Percentiles rank a stretch among this genome's conserved stretches.
phyloP scores from a whole-genome alignment of 768 basidiomycete species.

The Russula vinacea region DNA sequence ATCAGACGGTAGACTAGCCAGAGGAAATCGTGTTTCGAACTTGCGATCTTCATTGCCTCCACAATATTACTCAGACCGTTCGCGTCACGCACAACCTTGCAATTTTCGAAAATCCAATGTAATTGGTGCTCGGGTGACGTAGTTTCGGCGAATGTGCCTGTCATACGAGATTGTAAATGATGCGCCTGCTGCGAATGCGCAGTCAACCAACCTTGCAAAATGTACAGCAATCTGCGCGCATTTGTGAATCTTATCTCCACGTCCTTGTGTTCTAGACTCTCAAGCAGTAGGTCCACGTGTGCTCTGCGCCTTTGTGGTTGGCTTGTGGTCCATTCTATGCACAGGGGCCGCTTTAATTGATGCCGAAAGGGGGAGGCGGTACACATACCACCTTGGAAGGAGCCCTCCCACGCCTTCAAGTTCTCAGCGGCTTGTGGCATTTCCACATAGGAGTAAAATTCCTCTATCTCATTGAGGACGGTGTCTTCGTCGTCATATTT shows the following conservation, averaged over 20 bases:
- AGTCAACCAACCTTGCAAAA: conserved; percentile 72
- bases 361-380: conserved; percentile 4
- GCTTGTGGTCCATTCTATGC: conserved; percentile 76
- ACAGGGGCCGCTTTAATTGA: conserved; percentile 27
- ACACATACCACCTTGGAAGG: conserved; percentile 68
- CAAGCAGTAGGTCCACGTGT: conserved; percentile 76
- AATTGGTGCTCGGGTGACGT: conserved; percentile 91
- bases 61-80: conserved; percentile 83
- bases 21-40: conserved; percentile 78
- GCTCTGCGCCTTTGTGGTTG: conserved; percentile 58
- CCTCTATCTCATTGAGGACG: conserved; percentile 92
- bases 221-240: conserved; percentile 82
- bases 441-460: conserved; percentile 97
- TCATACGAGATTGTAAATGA: conserved; percentile 10
- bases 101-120: conserved; percentile 94
- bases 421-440: conserved; percentile 88
- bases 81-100: conserved; percentile 75
- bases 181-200: conserved; percentile 13
- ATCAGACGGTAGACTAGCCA: conserved; percentile 45
- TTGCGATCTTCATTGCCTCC: conserved; percentile 86
- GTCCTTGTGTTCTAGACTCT: conserved; percentile 84
- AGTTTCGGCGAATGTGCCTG: conserved; percentile 89
- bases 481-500: conserved; percentile 96
- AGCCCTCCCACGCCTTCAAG: conserved; percentile 82
- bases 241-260: conserved; percentile 82